Percentiles rank a stretch among this genome's conserved stretches.
These are phyloP conservation scores for Starmerella gropengiesseri DNA, from an alignment of 805 yeast species.

Conservation along the genomic window DNA sequence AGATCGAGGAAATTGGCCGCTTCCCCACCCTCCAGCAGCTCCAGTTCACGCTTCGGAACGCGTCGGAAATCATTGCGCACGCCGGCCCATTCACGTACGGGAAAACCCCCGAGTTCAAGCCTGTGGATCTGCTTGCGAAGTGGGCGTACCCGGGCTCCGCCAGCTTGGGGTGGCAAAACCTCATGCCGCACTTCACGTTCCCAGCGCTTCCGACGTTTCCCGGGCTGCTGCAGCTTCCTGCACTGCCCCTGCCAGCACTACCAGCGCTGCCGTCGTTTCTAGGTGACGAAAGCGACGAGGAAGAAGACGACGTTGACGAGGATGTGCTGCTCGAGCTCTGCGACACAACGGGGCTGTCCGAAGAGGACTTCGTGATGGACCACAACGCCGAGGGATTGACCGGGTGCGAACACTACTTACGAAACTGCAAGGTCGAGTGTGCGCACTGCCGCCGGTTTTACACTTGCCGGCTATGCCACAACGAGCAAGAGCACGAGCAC, in stretches of 20 bases:
- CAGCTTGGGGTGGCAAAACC: slow-evolving; percentile 11
- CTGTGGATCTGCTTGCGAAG: slow-evolving; percentile 18
- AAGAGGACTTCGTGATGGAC: slow-evolving; percentile 30
- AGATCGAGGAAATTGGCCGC: slow-evolving; percentile 19
- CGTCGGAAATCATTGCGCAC: slow-evolving; percentile 13
- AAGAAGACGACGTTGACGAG: slow-evolving; percentile 12
- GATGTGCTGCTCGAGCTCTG: slow-evolving; percentile 30
- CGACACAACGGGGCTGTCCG: slow-evolving; percentile 28
- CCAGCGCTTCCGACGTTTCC: not conserved
- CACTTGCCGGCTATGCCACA: slow-evolving; percentile 76
- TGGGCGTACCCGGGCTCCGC: slow-evolving; percentile 12
- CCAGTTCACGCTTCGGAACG: slow-evolving; percentile 18
- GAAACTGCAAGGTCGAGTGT: slow-evolving; percentile 78
- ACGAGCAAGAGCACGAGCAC: slow-evolving; percentile 50
- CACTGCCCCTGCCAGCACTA: not conserved
- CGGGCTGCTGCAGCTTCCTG: not conserved
- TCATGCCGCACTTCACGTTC: slow-evolving; percentile 16
- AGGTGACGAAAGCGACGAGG: slow-evolving; percentile 5
- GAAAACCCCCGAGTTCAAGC: not conserved
- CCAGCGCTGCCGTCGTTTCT: slow-evolving; percentile 11
- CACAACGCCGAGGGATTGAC: slow-evolving; percentile 36
- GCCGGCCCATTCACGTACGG: not conserved
- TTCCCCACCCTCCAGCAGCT: slow-evolving; percentile 20
- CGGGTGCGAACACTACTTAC: slow-evolving; percentile 76
- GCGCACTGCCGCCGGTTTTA: slow-evolving; percentile 63